phyloP scores from a whole-genome alignment of 805 yeast genomes.

The Yarrowia alimentaria region DNA sequence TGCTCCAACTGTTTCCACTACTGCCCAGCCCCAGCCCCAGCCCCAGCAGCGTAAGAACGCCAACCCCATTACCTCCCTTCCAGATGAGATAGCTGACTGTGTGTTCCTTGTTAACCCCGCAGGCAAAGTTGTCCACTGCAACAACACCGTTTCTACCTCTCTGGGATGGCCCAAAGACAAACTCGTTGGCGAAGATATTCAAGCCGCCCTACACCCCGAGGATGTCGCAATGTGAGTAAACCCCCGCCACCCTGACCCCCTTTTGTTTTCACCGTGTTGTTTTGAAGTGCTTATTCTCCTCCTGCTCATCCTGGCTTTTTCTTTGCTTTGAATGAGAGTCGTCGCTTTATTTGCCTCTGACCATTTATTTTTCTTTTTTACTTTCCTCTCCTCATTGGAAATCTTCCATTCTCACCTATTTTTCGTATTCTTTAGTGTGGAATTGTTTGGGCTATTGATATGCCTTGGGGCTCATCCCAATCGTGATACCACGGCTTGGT shows the following conservation, averaged over 20 bases:
- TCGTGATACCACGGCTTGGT: too few relatives aligned
- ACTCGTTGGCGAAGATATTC: constrained; percentile 11
- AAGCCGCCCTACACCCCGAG: constrained; percentile 14
- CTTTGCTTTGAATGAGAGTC: too few relatives aligned
- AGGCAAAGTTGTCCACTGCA: constrained; percentile 15
- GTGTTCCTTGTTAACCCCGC: constrained; percentile 16
- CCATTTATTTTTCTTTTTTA: too few relatives aligned
- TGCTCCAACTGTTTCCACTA: not conserved
- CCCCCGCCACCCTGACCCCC: too few relatives aligned
- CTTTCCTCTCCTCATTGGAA: too few relatives aligned
- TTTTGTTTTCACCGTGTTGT: not conserved
- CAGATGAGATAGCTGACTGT: constrained; percentile 7
- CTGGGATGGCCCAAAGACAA: constrained; percentile 16
- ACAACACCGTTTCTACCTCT: constrained; percentile 1
- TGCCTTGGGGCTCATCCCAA: too few relatives aligned
- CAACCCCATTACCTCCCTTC: not conserved
- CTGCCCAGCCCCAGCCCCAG: not conserved
- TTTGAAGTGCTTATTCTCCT: too few relatives aligned
- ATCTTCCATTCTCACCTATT: too few relatives aligned
- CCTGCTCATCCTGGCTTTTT: too few relatives aligned
- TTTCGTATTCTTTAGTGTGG: too few relatives aligned
- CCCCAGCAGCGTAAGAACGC: not conserved
- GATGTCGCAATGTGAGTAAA: constrained; percentile 22
- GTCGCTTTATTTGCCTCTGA: too few relatives aligned
- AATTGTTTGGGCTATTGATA: too few relatives aligned